Evolutionary conservation across 331 rosid species (phyloP), one percentile per base, ranked within the genome.

Genomic region (Malus hybrid): DNA sequence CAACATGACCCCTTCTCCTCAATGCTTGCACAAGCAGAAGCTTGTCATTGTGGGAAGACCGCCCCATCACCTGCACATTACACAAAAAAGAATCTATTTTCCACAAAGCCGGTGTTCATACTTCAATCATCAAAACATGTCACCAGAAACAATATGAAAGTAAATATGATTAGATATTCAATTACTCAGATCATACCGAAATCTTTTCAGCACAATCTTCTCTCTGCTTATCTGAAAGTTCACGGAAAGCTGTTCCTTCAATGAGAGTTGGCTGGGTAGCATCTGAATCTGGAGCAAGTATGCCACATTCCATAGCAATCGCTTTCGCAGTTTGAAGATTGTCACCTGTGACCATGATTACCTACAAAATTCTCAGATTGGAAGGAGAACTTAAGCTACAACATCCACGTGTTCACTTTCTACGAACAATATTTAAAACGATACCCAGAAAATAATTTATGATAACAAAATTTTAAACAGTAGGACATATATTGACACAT

Each of bases 11-110:
- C 70, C 62, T 87, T 80, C 84, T 93, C 87, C 91, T 88, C 81
- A 93, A 80, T 55, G 98, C 91, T 93, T 93, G 94, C 86, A 91
- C 98, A 61, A 93, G 97, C 76, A 93, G 75, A 84, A 93, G 97
- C 82, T 93, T 93, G 80, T 93, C 98, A 80, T 83, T 91, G 32
- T 97, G 98, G 50, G 98, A 93, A 27, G 98, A 93, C 31, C 98
- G 89, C 42, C 98, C 98, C 98, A 93, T 93, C 75, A 93, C 98
- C 98, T 93, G 69, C 15, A 59, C 7, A 65, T 66, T 69, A 70
- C 57, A 84, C 32, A 55, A 63, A 22, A 68, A 6, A 66, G 16
- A 22, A 31, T 16, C 33, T 2, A 59, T 67, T 66, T 48, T 29
- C 19, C 24, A 59, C 28, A 79, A 63, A 68, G 15, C 48, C 69